Evolutionary conservation across 2,329 filamentous ascomycete species (phyloP), one percentile per base, ranked within the genome.

Genomic region (Daldinia sp.): DNA sequence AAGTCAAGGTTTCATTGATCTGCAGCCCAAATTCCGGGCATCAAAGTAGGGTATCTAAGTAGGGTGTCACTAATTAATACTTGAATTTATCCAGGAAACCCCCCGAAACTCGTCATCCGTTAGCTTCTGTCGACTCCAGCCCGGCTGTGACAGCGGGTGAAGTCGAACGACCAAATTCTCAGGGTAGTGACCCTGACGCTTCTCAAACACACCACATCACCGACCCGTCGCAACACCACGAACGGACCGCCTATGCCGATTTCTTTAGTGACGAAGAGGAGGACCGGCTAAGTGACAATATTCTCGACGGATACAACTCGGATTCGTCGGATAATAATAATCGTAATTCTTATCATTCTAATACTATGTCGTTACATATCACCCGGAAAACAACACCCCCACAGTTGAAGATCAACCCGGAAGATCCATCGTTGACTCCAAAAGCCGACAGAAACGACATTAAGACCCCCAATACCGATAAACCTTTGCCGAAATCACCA

Each of bases 401-500:
- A 67, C 85, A 88, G 72, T 82, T 88, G 46, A 84, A 81, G 70
- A 81, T 89, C 67, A 81, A 82, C 69, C 79, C 79, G 65, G 78
- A 82, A 74, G 80, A 82, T 69, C 72, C 73, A 70, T 67, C 75
- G 26, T 44, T 68, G 60, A 73, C 74, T 58, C 71, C 74, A 66
- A 75, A 73, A 63, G 62, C 76, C 53, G 66, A 74, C 53, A 74
- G 62, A 28, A 70, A 74, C 67, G 74, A 76, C 30, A 42, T 74
- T 60, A 79, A 72, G 71, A 78, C 78, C 73, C 81, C 81, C 7
- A 80, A 84, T 70, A 81, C 85, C 46, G 85, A 87, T 77, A 88
- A 87, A 71, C 85, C 85, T 28, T 75, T 87, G 4, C 86, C 86
- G 10, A 87, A 82, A 70, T 88, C 87, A 6, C 87, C 87, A 65